These are phyloP conservation scores for Theileria annulata DNA, from an alignment of 169 alveolate genomes.

Conservation along the genomic window DNA sequence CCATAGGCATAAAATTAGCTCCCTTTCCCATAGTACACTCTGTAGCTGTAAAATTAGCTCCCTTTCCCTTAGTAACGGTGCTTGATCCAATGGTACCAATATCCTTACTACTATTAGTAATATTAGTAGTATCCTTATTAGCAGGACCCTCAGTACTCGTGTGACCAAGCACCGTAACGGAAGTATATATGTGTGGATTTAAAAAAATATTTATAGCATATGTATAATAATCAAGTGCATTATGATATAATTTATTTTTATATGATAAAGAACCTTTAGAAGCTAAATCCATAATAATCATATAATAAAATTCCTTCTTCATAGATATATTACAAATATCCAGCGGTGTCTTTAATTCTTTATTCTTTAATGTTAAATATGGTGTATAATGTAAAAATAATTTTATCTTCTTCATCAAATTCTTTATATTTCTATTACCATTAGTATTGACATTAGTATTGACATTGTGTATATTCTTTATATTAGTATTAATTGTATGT, in stretches of 20 bases:
- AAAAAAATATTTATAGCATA: slow-evolving; percentile 60
- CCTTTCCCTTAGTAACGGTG: no score
- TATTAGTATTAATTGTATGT: no score
- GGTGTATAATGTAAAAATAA: slow-evolving; percentile 48
- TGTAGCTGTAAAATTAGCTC: no score
- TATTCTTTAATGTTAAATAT: slow-evolving; percentile 41
- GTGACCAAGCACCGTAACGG: no score
- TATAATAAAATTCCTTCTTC: slow-evolving; percentile 58
- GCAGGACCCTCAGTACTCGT: not conserved
- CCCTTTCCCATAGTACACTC: no score
- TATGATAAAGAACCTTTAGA: slow-evolving; percentile 73
- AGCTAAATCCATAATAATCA: slow-evolving; percentile 68
- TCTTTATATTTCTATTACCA: slow-evolving; percentile 57
- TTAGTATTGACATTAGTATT: no score
- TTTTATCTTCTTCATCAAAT: slow-evolving; percentile 55
- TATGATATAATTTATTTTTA: slow-evolving; percentile 53
- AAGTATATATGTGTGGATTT: no score
- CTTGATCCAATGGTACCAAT: no score
- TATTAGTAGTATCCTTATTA: no score
- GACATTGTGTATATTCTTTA: no score
- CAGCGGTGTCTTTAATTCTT: slow-evolving; percentile 66
- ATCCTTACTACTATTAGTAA: no score
- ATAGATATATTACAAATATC: slow-evolving; percentile 56
- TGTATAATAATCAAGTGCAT: slow-evolving; percentile 65
- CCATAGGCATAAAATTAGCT: no score